Evolutionary conservation across 495 filamentous ascomycete genomes (phyloP).

Genomic region (Friedmanniomyces simplex): DNA sequence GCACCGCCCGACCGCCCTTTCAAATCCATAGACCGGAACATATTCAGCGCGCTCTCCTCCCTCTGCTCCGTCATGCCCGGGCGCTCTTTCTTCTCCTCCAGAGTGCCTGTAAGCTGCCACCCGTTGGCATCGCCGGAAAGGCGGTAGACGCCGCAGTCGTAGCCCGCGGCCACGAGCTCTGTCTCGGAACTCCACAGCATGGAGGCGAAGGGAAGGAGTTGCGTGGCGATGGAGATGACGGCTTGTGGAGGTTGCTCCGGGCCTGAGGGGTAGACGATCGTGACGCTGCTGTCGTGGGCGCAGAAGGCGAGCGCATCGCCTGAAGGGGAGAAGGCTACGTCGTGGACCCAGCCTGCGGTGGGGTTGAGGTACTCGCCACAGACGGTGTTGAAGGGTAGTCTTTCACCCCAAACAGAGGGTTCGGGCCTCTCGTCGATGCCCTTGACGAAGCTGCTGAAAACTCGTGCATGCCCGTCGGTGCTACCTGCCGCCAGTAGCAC

Average conservation of each 20-base stretch:
- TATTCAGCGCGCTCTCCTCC: constrained; percentile 84
- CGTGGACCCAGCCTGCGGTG: constrained; percentile 92
- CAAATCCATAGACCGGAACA: constrained; percentile 98
- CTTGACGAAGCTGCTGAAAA: constrained; percentile 94
- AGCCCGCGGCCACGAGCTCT: constrained; percentile 91
- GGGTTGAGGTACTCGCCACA: constrained; percentile 94
- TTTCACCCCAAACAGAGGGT: constrained; percentile 84
- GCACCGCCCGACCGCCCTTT: constrained; percentile 58
- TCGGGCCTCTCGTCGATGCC: constrained; percentile 81
- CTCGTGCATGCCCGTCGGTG: constrained; percentile 93
- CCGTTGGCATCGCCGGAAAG: constrained; percentile 72
- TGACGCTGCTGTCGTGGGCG: constrained; percentile 90
- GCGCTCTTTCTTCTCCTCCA: constrained; percentile 51
- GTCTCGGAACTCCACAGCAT: constrained; percentile 85
- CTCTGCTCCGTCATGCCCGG: constrained; percentile 43
- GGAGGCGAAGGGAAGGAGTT: constrained; percentile 80
- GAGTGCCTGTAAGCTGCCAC: constrained; percentile 75
- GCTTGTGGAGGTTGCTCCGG: constrained; percentile 85
- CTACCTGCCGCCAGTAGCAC: constrained; percentile 89
- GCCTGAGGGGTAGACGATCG: constrained; percentile 86
- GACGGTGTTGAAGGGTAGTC: constrained; percentile 92
- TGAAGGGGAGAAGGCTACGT: constrained; percentile 79
- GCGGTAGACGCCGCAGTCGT: constrained; percentile 92
- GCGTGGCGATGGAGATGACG: constrained; percentile 77
- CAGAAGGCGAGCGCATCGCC: constrained; percentile 85